Evolutionary conservation across 768 basidiomycete species (phyloP), one percentile per base, ranked within the genome.

Genomic region (Lactifluus volemus): DNA sequence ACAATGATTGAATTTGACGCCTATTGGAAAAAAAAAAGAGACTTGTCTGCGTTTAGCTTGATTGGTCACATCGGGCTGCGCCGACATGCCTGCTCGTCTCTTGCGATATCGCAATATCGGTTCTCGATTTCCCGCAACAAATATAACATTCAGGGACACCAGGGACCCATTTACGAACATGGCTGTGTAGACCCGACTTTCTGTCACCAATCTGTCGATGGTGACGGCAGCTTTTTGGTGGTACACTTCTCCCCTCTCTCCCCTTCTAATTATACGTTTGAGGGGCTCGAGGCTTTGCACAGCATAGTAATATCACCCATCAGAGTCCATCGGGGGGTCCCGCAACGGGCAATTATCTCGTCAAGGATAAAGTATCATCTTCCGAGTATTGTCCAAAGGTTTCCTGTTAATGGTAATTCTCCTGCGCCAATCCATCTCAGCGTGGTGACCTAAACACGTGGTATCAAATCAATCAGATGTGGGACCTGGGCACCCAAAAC

Each of bases 31-130:
- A 30, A 17, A 36, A 62, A 52, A 61, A 30, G 12, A 36, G 21
- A 45, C 45, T n/a, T 42, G 42, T n/a, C 54, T 61, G 19, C 48
- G 48, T 63, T 54, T 63, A 63, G 47, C 56, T 63, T 49, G 39
- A 58, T 63, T 63, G 30, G 61, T 58, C 56, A 58, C 34, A 34
- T 57, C 60, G 60, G 60, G 7, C 44, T 57, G 41, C 57, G 61
- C 61, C 61, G 57, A 53, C 34, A 36, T 4, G 25, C n/a, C 17
- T 53, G 6, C 47, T 62, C 39, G 34, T 42, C 55, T 56, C 55
- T 54, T 42, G 42, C 55, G 47, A 49, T 44, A 47, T 52, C 53
- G 12, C 59, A 51, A 58, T 58, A 44, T 60, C 60, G 52, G 61
- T 39, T 58, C 25, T 41, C 48, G 56, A 44, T 58, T 58, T 45